A percentile compares a stretch with the other conserved stretches of the same genome.
These are phyloP conservation scores for Cordyceps militaris DNA, from an alignment of 2,329 filamentous ascomycete genomes.

Conservation along the genomic window DNA sequence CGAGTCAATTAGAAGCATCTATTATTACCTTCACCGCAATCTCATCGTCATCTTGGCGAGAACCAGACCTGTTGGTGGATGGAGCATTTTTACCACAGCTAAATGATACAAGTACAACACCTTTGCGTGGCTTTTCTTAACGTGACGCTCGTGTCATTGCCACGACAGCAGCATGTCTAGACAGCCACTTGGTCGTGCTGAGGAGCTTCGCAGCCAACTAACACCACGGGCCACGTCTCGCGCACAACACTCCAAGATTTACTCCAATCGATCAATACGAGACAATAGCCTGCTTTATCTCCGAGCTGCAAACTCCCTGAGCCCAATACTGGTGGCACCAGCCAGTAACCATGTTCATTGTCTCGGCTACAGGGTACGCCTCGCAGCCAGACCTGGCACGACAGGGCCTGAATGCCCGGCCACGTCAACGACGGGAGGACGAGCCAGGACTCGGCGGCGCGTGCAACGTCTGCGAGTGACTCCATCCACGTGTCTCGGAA, in stretches of 20 bases:
- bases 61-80: too few relatives aligned
- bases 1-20: not conserved
- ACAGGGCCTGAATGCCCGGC: not conserved
- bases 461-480: not conserved
- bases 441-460: not conserved
- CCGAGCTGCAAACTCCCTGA: not conserved
- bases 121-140: too few relatives aligned
- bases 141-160: too few relatives aligned
- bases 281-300: not conserved
- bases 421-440: not conserved
- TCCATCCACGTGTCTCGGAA: conserved; percentile 4
- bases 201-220: too few relatives aligned
- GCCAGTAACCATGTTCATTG: not conserved
- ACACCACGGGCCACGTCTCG: too few relatives aligned
- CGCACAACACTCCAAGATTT: too few relatives aligned
- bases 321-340: not conserved
- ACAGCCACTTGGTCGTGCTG: too few relatives aligned
- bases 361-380: conserved; percentile 3
- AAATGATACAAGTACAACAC: too few relatives aligned
- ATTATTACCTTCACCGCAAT: not conserved
- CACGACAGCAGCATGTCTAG: too few relatives aligned
- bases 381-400: not conserved
- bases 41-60: not conserved
- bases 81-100: too few relatives aligned
- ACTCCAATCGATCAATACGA: too few relatives aligned